Evolutionary conservation across 768 basidiomycete genomes (phyloP).

Genomic region (Suillus occidentalis): DNA sequence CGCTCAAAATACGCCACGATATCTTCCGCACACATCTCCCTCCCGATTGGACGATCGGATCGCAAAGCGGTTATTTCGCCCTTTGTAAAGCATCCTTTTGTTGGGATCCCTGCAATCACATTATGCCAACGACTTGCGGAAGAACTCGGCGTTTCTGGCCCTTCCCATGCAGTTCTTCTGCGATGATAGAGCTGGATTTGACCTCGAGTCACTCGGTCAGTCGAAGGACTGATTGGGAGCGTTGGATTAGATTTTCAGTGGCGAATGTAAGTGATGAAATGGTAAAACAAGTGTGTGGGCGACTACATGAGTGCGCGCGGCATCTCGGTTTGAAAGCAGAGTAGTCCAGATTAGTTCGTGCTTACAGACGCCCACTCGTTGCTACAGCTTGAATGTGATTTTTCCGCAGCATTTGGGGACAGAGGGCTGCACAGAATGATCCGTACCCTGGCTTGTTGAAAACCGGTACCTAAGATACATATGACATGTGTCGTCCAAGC

Average conservation of each 20-base stretch:
- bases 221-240: conserved; percentile 42
- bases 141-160: conserved; percentile 61
- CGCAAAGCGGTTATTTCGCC: conserved; percentile 77
- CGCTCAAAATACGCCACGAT: conserved; percentile 50
- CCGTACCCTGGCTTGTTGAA: not conserved
- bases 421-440: not conserved
- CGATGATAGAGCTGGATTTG: conserved; percentile 15
- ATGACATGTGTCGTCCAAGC: not conserved
- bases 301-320: conserved; percentile 42
- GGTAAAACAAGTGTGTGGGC: conserved; percentile 50
- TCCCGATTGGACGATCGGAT: conserved; percentile 57
- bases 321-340: conserved; percentile 37
- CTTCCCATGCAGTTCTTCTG: conserved; percentile 69
- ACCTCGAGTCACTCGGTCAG: conserved; percentile 21
- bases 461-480: not conserved
- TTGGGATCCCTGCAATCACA: conserved; percentile 42
- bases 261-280: conserved; percentile 75
- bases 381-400: not conserved
- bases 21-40: conserved; percentile 56
- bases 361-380: not conserved
- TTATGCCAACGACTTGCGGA: conserved; percentile 61
- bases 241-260: conserved; percentile 79
- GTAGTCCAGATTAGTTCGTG: not conserved
- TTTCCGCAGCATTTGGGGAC: not conserved
- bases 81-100: conserved; percentile 70